Percentiles rank a stretch among this genome's conserved stretches.
These are phyloP conservation scores for Axilococcus clingmanii DNA, from an alignment of 139 green algal genomes.

Conservation along the genomic window DNA sequence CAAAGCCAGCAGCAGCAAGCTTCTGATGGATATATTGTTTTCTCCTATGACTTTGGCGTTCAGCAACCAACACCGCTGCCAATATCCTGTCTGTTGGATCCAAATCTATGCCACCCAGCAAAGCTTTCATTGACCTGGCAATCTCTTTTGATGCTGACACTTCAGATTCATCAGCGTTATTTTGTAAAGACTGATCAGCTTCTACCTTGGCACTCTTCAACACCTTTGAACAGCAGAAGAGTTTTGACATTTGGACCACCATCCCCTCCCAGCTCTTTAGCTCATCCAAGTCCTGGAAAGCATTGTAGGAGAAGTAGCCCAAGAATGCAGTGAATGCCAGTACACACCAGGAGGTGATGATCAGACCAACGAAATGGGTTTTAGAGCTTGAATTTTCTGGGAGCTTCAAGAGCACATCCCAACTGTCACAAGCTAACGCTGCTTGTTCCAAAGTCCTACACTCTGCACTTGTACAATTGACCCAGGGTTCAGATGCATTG, in stretches of 20 bases:
- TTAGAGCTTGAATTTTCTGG: too few relatives aligned
- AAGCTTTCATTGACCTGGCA: constrained; percentile 9
- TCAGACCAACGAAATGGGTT: too few relatives aligned
- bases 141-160: constrained; percentile 19
- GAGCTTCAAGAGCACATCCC: too few relatives aligned
- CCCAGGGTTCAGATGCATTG: neutral
- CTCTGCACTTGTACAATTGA: constrained; percentile 10
- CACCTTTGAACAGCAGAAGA: constrained; percentile 1
- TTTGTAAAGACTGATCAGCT: neutral
- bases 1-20: neutral
- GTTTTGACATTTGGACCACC: neutral
- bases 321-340: constrained; percentile 8
- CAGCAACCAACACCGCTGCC: constrained; percentile 15
- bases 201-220: constrained; percentile 6
- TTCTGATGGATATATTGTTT: neutral
- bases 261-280: constrained; percentile 16
- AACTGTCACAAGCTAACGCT: too few relatives aligned
- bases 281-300: constrained; percentile 22
- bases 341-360: constrained; percentile 8
- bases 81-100: constrained; percentile 22
- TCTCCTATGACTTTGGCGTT: constrained; percentile 14
- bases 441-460: too few relatives aligned
- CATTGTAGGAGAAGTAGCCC: constrained; percentile 15
- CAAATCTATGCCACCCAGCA: constrained; percentile 28
- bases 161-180: too few relatives aligned